Base-by-base conservation (phyloP, 345 rosid genomes). In the Punica granatum region DNA sequence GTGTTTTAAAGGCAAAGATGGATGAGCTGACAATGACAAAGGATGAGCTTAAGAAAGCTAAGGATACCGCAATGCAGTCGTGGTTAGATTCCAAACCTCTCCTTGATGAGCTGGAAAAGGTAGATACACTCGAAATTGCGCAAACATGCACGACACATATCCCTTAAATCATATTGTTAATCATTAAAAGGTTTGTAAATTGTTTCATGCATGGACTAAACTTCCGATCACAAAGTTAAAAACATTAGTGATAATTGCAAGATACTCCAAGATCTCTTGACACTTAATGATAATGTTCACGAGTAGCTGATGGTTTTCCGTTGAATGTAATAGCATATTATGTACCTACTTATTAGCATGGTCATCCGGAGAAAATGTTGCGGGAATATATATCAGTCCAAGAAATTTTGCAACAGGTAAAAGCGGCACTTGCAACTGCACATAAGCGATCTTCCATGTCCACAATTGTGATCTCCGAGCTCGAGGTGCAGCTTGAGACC, bases 61-160 rank as follows among this genome's bases (percentile, higher is more conserved):
- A 66, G 60, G 88, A 83, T 12, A 23, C 30, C 0, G 80, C 84
- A 0, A 81, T 67, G 68, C 83, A 79, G 44, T 84, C 87, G 11
- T 86, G 87, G 87, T 36, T 82, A 26, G 85, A 84, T 28, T 86
- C 92, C 69, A 76, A 56, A 69, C 92, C 88, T 25, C 69, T 84
- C 4, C 80, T 81, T 26, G 83, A 82, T 44, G 80, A 82, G 75
- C 88, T 86, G 16, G 88, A 86, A 67, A 81, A 71, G 56, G 74
- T 73, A 4, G 81, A 82, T 70, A 64, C 9, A 10, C 58, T 51
- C 28, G 13, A 51, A n/a, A n/a, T 12, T 30, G 12, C 34, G 6
- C 34, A 25, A 54, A 54, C 7, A 31, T 37, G n/a, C n/a, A n/a
- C 41, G 41, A 37, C 41, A 37, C 11, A 37, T 37, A n/a, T n/a